Evolutionary conservation across 2,329 filamentous ascomycete species (phyloP).

Genomic region (Madurella fahalii): DNA sequence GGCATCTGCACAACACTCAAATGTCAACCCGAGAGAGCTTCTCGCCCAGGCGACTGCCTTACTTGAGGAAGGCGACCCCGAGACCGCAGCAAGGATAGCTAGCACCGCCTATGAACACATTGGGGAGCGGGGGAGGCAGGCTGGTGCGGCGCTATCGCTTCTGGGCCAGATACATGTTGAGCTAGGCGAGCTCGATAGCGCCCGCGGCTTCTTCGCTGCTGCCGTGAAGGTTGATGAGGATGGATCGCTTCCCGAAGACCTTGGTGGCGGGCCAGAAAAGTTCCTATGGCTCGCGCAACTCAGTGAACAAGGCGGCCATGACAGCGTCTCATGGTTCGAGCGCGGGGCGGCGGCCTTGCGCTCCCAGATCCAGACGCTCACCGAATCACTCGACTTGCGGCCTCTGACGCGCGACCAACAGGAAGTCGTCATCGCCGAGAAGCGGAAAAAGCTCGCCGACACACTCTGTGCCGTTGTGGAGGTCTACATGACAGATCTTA

Average conservation of each 20-base stretch:
- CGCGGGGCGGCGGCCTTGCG: slow-evolving; percentile 69
- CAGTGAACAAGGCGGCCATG: slow-evolving; percentile 63
- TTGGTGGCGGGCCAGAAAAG: slow-evolving; percentile 85
- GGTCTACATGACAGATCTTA: slow-evolving; percentile 98
- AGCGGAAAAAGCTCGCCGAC: slow-evolving; percentile 77
- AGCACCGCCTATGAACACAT: slow-evolving; percentile 41
- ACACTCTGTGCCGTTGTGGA: slow-evolving; percentile 93
- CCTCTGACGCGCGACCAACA: slow-evolving; percentile 28
- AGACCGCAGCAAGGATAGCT: slow-evolving; percentile 32
- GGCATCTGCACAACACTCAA: slow-evolving; percentile 12
- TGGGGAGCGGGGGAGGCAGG: slow-evolving; percentile 46
- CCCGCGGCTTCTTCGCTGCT: slow-evolving; percentile 65
- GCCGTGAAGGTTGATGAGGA: slow-evolving; percentile 75
- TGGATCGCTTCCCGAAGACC: slow-evolving; percentile 63
- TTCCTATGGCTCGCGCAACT: slow-evolving; percentile 93
- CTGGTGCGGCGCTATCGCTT: slow-evolving; percentile 64
- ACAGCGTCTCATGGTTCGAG: slow-evolving; percentile 65
- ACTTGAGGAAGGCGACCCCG: slow-evolving; percentile 34
- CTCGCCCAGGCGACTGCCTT: slow-evolving; percentile 31
- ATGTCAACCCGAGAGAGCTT: slow-evolving; percentile 27
- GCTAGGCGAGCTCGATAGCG: slow-evolving; percentile 72
- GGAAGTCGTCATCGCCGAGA: slow-evolving; percentile 43
- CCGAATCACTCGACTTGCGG: slow-evolving; percentile 39
- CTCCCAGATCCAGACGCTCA: slow-evolving; percentile 62
- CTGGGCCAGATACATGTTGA: slow-evolving; percentile 81